These are phyloP conservation scores for Penicillium aurantiogriseum DNA, from an alignment of 2,329 filamentous ascomycete genomes.

Conservation along the genomic window DNA sequence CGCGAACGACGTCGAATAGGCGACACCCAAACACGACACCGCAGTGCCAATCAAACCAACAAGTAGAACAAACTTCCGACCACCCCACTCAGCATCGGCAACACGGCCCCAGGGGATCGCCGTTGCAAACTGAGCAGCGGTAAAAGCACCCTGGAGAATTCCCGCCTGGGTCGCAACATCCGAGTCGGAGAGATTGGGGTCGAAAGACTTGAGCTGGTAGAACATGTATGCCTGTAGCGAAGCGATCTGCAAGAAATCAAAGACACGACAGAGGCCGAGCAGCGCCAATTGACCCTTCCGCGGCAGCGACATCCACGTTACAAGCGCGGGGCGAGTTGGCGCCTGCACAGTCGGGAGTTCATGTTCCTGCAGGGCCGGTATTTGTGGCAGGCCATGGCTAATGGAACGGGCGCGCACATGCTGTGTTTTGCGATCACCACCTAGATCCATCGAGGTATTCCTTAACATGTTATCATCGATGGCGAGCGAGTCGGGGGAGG, in stretches of 20 bases:
- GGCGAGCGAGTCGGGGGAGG: slow-evolving; percentile 22
- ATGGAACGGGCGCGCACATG: slow-evolving; percentile 32
- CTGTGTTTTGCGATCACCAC: slow-evolving; percentile 16
- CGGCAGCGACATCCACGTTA: slow-evolving; percentile 44
- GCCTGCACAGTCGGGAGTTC: slow-evolving; percentile 17
- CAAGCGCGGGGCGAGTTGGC: slow-evolving; percentile 25
- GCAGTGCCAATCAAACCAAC: slow-evolving; percentile 71
- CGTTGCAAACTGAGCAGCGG: slow-evolving; percentile 74
- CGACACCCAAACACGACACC: slow-evolving; percentile 65
- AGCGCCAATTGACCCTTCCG: slow-evolving; percentile 39
- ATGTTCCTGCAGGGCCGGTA: slow-evolving; percentile 20
- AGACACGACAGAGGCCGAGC: slow-evolving; percentile 41
- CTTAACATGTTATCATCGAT: slow-evolving; percentile 27
- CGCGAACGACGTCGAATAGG: slow-evolving; percentile 63
- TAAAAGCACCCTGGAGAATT: slow-evolving; percentile 73
- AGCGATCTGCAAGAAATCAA: slow-evolving; percentile 43
- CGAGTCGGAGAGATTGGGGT: slow-evolving; percentile 53
- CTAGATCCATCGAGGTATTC: slow-evolving; percentile 35
- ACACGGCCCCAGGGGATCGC: slow-evolving; percentile 77
- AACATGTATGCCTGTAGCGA: slow-evolving; percentile 68
- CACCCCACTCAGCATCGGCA: slow-evolving; percentile 61
- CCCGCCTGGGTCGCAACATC: slow-evolving; percentile 73
- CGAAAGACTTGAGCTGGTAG: slow-evolving; percentile 78
- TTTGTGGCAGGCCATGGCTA: slow-evolving; percentile 26
- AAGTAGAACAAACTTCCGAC: slow-evolving; percentile 74